Base-by-base conservation (phyloP, 208 protist species). In the Wallacemonas sp. region DNA sequence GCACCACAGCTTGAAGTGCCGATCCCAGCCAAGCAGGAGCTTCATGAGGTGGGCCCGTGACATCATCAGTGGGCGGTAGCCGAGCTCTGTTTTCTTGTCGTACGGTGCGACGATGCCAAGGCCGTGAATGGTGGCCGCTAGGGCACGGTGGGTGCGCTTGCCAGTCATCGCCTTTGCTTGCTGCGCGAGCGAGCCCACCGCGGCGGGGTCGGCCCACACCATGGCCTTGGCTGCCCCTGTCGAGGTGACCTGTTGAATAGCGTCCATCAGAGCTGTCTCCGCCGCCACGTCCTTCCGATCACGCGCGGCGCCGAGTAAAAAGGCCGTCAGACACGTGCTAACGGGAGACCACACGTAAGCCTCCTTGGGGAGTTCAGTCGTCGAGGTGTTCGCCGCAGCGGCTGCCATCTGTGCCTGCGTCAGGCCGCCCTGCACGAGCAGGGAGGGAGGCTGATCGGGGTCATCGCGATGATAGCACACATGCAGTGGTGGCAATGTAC, bases 101-200 rank as follows among this genome's bases (percentile, higher is more conserved):
- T 71, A 76, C 26, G 81, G 77, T 2, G 81, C 77, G 26, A 59
- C 36, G 15, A 81, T 13, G 15, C 77, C 76, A 3, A 87, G 55
- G 2, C 58, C 48, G 64, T 68, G 39, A 22, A 73, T 26, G 8
- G 73, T 75, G 0, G 38, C 13, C 1, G 63, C 76, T 10, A 74
- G 60, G 13, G 46, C 45, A 9, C 26, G 12, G 6, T 46, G 10
- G 44, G 66, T 72, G 55, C 63, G 63, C 17, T 21, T 4, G 2
- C 0, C 5, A 8, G 33, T 26, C 17, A 34, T 22, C 6, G 19
- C 26, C n/a, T 24, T 36, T 32, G 50, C 26, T 19, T 37, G 30
- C 19, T 9, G 15, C 3, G 59, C 0, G 15, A 32, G 59, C 21
- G 41, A 17, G 32, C 3, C 6, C 4, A 62, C 26, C 26, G 3